Evolutionary conservation across 2,329 filamentous ascomycete genomes (phyloP).

Genomic region (Cryphonectria radicalis): DNA sequence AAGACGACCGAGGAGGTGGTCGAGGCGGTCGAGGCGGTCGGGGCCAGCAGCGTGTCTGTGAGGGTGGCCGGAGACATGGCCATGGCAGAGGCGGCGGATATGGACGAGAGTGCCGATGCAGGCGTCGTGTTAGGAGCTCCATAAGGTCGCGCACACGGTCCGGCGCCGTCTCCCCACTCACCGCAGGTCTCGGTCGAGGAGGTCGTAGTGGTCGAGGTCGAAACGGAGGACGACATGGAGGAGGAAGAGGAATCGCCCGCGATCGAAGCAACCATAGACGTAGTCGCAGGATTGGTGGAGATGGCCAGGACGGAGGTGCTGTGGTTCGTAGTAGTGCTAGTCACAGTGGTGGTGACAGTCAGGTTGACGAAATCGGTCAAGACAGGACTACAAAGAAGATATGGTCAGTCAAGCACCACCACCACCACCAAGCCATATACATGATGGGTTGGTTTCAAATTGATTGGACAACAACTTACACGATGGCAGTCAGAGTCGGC

Average conservation of each 20-base stretch:
- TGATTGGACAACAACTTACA: conserved; percentile 7
- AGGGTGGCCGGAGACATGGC: not conserved
- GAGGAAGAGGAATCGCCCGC: not conserved
- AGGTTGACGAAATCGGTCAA: conserved; percentile 14
- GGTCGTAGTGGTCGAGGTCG: not conserved
- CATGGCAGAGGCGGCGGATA: conserved; percentile 7
- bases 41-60: conserved; percentile 2
- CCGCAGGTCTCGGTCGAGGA: conserved; percentile 14
- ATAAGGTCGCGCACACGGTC: conserved; percentile 28
- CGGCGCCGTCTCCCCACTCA: conserved; percentile 26
- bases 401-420: not conserved
- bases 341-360: not conserved
- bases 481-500: not conserved
- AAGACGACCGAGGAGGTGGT: not conserved
- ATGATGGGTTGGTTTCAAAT: no score
- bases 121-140: conserved; percentile 26
- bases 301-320: not conserved
- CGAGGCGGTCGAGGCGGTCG: not conserved
- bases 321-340: not conserved
- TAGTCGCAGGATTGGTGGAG: not conserved
- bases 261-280: not conserved
- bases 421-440: not conserved
- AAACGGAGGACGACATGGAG: not conserved
- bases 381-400: conserved; percentile 2
- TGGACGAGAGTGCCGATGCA: conserved; percentile 16